Percentiles rank a stretch among this genome's conserved stretches.
phyloP scores from a whole-genome alignment of 2,329 filamentous ascomycete species.

The Arthrobotrys sphaeroides region DNA sequence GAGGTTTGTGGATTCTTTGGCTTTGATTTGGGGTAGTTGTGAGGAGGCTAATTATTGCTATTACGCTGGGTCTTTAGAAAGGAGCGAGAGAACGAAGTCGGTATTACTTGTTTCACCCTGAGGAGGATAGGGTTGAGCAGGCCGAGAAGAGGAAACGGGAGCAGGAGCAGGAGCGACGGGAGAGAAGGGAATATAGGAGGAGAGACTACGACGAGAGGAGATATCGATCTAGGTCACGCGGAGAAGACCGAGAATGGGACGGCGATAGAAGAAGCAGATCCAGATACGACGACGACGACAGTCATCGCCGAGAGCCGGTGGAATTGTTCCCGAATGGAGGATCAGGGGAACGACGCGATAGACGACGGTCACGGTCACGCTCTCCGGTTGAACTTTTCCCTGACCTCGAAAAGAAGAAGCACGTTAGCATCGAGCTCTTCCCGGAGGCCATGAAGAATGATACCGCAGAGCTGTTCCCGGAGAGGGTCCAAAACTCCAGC shows the following conservation, averaged over 20 bases:
- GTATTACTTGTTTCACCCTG: conserved; percentile 91
- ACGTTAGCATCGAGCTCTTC: conserved; percentile 36
- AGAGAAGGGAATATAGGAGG: conserved; percentile 68
- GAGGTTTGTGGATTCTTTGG: conserved; percentile 60
- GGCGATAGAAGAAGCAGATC: conserved; percentile 61
- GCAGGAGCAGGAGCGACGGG: conserved; percentile 60
- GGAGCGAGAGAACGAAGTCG: conserved; percentile 83
- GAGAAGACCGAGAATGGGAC: conserved; percentile 63
- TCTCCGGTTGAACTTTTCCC: conserved; percentile 56
- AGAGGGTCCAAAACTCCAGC: conserved; percentile 36
- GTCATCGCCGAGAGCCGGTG: conserved; percentile 55
- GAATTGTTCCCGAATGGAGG: conserved; percentile 40
- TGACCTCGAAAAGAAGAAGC: conserved; percentile 29
- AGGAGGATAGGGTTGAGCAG: conserved; percentile 82
- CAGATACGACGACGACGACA: conserved; percentile 65
- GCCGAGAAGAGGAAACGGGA: conserved; percentile 68
- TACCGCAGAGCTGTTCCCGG: conserved; percentile 34
- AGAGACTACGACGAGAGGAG: conserved; percentile 63
- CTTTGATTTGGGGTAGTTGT: not conserved
- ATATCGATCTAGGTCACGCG: conserved; percentile 58
- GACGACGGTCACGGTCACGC: conserved; percentile 45
- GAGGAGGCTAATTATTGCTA: not conserved
- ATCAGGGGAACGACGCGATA: conserved; percentile 14
- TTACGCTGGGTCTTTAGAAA: conserved; percentile 59
- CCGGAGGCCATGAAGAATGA: conserved; percentile 28